phyloP scores from a whole-genome alignment of 2,329 filamentous ascomycete species.

The Cryphonectria parasitica region DNA sequence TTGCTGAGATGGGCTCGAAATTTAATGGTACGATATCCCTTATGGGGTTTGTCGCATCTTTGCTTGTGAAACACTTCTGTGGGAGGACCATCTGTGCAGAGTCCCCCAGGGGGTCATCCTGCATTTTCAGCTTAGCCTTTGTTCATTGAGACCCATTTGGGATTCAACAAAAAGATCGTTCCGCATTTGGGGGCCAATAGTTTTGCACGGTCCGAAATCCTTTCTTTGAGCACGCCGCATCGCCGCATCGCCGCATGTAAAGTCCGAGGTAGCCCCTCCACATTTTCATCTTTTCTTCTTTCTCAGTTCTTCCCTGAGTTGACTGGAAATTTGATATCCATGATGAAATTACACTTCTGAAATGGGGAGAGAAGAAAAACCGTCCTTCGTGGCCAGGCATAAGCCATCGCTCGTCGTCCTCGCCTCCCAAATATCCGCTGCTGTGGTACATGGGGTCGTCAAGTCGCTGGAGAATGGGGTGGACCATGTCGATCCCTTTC shows the following conservation, averaged over 20 bases:
- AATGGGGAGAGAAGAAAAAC: conserved; percentile 15
- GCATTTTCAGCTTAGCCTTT: neutral
- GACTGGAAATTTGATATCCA: neutral
- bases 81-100: neutral
- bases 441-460: conserved; percentile 21
- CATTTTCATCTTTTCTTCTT: neutral
- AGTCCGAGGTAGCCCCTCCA: neutral
- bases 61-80: neutral
- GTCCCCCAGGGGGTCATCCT: neutral
- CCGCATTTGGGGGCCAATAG: neutral
- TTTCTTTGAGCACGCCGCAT: neutral
- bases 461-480: conserved; percentile 22
- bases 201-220: neutral
- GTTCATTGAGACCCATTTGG: neutral
- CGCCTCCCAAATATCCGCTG: conserved; percentile 25
- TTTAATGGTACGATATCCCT: neutral
- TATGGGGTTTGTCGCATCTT: neutral
- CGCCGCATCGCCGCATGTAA: neutral
- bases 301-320: too few species aligned
- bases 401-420: conserved; percentile 23
- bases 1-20: neutral
- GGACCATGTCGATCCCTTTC: conserved; percentile 19
- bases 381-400: conserved; percentile 21
- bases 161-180: neutral
- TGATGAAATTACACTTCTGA: neutral